Conservation (phyloP, 371 early-diverging fungal species). For the Circinella minor region DNA sequence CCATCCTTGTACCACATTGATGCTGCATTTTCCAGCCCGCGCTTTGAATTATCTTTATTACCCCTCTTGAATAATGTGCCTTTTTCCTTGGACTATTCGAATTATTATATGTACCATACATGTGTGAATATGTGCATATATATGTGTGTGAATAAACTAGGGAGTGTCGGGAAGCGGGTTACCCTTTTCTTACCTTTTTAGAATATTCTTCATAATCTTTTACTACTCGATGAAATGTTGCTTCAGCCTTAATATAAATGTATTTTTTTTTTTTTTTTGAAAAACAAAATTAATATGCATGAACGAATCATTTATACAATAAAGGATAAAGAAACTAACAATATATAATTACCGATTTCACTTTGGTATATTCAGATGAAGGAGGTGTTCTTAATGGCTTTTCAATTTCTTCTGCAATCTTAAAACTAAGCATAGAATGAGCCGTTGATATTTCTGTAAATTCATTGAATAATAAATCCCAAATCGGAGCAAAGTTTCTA, state of each 20-base stretch:
- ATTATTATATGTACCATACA: no score
- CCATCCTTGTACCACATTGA: slow-evolving; percentile 42
- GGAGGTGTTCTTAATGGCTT: slow-evolving; percentile 30
- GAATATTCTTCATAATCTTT: slow-evolving; percentile 45
- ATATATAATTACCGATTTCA: slow-evolving; percentile 19
- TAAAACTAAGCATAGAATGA: slow-evolving; percentile 45
- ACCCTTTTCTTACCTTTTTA: slow-evolving; percentile 22
- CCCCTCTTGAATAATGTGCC: slow-evolving; percentile 25
- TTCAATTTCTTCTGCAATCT: slow-evolving; percentile 49
- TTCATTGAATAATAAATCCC: slow-evolving; percentile 49
- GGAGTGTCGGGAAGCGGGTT: no score
- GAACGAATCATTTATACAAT: no score
- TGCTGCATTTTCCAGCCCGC: slow-evolving; percentile 14
- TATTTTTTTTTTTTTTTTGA: no score
- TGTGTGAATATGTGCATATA: no score
- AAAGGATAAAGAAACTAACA: no score
- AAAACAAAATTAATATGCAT: no score
- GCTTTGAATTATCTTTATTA: slow-evolving; percentile 23
- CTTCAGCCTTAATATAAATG: slow-evolving; percentile 30
- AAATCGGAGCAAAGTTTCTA: slow-evolving; percentile 34
- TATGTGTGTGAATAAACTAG: no score
- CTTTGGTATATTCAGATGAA: slow-evolving; percentile 20
- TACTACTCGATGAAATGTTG: slow-evolving; percentile 41
- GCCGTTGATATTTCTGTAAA: slow-evolving; percentile 46
- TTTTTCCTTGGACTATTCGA: slow-evolving; percentile 17